phyloP scores from a whole-genome alignment of 768 basidiomycete species.

The Leccinum rimulosum region DNA sequence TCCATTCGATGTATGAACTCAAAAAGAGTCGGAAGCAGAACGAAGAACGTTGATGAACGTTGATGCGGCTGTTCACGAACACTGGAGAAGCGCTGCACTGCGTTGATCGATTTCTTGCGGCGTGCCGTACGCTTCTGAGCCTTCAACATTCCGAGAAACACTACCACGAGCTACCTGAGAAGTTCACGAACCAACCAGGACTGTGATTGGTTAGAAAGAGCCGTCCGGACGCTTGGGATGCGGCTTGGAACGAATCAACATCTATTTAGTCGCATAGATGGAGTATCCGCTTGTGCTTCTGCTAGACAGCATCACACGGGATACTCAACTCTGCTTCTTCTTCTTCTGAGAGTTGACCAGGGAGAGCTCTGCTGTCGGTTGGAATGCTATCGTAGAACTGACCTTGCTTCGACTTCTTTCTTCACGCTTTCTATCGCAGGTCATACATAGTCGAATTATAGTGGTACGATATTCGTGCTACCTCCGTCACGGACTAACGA shows the following conservation, averaged over 20 bases:
- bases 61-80: not conserved
- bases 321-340: not conserved
- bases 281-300: not conserved
- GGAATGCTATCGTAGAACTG: not conserved
- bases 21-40: not conserved
- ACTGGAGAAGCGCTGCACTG: not conserved
- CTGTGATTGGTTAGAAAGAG: not conserved
- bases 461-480: not conserved
- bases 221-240: not conserved
- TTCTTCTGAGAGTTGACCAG: not conserved
- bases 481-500: not conserved
- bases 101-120: not conserved
- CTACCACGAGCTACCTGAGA: not conserved
- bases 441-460: not conserved
- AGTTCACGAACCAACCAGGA: not conserved
- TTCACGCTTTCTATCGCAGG: not conserved
- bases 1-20: not conserved
- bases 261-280: not conserved
- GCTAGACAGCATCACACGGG: not conserved
- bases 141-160: not conserved
- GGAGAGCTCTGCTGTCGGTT: not conserved
- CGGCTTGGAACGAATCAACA: not conserved
- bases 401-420: not conserved
- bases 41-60: not conserved
- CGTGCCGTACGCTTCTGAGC: not conserved